These are phyloP conservation scores for Tetrapyrgos nigripes DNA, from an alignment of 1,284 basidiomycete genomes.

Conservation along the genomic window DNA sequence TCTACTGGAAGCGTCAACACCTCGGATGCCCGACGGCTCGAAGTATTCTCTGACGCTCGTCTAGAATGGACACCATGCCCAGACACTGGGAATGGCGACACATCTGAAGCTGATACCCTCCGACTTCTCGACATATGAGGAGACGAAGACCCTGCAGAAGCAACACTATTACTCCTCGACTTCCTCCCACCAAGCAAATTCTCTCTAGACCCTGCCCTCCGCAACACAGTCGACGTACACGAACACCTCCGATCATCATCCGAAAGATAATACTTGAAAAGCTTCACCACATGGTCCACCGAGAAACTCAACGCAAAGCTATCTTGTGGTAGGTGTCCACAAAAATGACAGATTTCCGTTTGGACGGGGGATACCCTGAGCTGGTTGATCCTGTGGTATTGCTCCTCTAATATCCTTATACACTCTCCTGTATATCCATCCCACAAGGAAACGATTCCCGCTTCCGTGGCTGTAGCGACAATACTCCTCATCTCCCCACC, in stretches of 20 bases:
- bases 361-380: conserved; percentile 59
- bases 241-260: conserved; percentile 69
- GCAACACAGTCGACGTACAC: conserved; percentile 56
- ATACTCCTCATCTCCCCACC: conserved; percentile 57
- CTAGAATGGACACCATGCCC: conserved; percentile 79
- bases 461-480: conserved; percentile 66
- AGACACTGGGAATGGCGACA: conserved; percentile 72
- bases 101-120: conserved; percentile 50
- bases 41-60: conserved; percentile 70
- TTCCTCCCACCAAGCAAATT: conserved; percentile 53
- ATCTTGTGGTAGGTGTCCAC: conserved; percentile 70
- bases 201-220: conserved; percentile 48
- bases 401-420: conserved; percentile 64
- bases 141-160: conserved; percentile 51
- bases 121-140: conserved; percentile 54
- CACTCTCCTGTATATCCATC: conserved; percentile 65
- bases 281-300: conserved; percentile 61
- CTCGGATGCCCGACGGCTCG: conserved; percentile 56
- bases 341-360: conserved; percentile 64
- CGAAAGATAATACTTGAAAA: conserved; percentile 65
- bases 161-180: conserved; percentile 66
- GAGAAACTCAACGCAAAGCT: conserved; percentile 69
- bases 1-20: conserved; percentile 54
- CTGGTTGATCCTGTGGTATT: conserved; percentile 57
- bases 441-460: conserved; percentile 76